phyloP scores from a whole-genome alignment of 208 protist species.

The Porcisia hertigi region DNA sequence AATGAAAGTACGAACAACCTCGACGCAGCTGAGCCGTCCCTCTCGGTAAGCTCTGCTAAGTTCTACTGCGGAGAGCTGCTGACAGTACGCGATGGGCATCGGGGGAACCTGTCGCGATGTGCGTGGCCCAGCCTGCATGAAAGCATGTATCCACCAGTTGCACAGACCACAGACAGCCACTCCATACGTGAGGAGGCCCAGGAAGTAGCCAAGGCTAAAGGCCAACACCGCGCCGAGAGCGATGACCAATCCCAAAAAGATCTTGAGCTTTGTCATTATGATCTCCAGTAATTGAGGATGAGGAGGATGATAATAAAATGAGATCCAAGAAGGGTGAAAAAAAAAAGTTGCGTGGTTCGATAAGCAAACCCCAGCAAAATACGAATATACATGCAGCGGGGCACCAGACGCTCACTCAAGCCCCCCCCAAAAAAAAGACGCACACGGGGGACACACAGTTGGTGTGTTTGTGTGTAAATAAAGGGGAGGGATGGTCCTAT shows the following conservation, averaged over 20 bases:
- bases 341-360: no score
- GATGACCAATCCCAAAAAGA: slow-evolving; percentile 18
- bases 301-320: neutral
- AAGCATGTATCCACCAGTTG: slow-evolving; percentile 49
- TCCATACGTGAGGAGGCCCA: slow-evolving; percentile 41
- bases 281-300: neutral
- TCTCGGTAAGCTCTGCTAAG: slow-evolving; percentile 63
- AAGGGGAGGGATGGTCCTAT: no score
- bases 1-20: slow-evolving; percentile 79
- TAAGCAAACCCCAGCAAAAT: no score
- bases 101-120: slow-evolving; percentile 74
- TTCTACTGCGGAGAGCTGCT: slow-evolving; percentile 79
- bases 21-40: slow-evolving; percentile 57
- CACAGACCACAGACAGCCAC: slow-evolving; percentile 38
- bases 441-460: no score
- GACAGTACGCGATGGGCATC: slow-evolving; percentile 64
- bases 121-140: slow-evolving; percentile 52
- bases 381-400: no score
- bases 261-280: slow-evolving; percentile 16
- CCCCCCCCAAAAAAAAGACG: no score
- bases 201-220: slow-evolving; percentile 29
- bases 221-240: slow-evolving; percentile 19
- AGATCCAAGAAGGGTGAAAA: no score
- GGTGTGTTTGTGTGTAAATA: no score
- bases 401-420: no score